Evolutionary conservation across 345 rosid species (phyloP).

Genomic region (Citrus hindsii): DNA sequence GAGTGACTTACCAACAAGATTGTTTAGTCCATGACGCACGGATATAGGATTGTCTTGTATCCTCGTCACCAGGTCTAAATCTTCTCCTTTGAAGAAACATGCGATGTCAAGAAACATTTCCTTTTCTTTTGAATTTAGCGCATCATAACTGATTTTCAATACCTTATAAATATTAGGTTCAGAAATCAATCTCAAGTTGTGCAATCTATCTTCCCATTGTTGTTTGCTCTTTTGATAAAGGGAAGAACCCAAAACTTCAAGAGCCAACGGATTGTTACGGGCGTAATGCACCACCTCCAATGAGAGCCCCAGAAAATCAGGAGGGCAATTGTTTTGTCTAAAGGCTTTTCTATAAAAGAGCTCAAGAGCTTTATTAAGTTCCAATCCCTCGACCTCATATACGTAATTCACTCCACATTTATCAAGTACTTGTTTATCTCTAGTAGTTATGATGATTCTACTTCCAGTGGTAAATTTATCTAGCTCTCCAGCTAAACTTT

Average conservation of each 20-base stretch:
- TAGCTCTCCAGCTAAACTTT: neutral
- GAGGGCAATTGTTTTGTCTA: neutral
- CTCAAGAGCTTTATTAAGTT: neutral
- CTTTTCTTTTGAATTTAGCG: conserved; percentile 9
- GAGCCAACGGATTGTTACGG: conserved; percentile 16
- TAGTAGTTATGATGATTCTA: conserved; percentile 1
- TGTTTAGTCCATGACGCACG: too few species aligned
- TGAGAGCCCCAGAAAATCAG: neutral
- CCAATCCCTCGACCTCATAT: conserved; percentile 3
- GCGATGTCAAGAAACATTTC: conserved; percentile 45
- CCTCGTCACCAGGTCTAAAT: conserved; percentile 9
- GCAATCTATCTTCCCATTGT: conserved; percentile 1
- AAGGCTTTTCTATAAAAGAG: neutral
- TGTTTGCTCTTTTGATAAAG: neutral
- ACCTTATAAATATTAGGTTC: neutral
- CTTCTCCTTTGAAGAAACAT: conserved; percentile 34
- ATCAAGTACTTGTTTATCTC: conserved; percentile 4
- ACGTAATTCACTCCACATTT: neutral
- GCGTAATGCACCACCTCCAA: neutral
- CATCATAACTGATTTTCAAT: conserved; percentile 16
- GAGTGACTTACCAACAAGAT: conserved; percentile 28
- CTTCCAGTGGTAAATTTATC: neutral
- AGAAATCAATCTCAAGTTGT: neutral
- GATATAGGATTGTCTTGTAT: conserved; percentile 13
- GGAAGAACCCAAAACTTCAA: neutral